Conservation (phyloP, 768 basidiomycete species). For the Vishniacozyma victoriae region DNA sequence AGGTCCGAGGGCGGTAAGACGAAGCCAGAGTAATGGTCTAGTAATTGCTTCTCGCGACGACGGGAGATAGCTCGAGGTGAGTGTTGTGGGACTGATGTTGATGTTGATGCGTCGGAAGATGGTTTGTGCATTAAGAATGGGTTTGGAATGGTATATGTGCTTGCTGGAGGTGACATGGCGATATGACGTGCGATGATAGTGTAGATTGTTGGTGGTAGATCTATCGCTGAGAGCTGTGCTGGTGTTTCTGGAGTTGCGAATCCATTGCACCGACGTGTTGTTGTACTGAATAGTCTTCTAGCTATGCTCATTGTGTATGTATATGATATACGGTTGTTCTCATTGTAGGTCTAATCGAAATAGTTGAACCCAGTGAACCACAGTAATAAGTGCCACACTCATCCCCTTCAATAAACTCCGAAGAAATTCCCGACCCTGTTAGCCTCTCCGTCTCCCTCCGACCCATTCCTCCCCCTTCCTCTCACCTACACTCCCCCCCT, state of each 20-base stretch:
- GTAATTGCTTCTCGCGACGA: slow-evolving; percentile 29
- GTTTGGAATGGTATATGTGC: slow-evolving; percentile 13
- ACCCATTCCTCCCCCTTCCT: slow-evolving; percentile 12
- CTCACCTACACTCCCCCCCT: slow-evolving; percentile 5
- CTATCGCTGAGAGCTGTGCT: slow-evolving; percentile 7
- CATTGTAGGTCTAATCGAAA: background rate
- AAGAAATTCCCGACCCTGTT: slow-evolving; percentile 9
- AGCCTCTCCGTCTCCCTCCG: slow-evolving; percentile 7
- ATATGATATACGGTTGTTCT: background rate
- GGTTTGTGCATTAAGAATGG: slow-evolving; percentile 19
- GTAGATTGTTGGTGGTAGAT: slow-evolving; percentile 23
- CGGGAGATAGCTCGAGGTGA: slow-evolving; percentile 20
- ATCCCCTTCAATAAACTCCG: slow-evolving; percentile 10
- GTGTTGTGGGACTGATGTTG: background rate
- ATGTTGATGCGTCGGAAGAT: background rate
- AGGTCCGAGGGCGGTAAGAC: slow-evolving; percentile 13
- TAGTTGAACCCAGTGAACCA: background rate
- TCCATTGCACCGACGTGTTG: slow-evolving; percentile 14
- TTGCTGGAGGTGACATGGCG: background rate
- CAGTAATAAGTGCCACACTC: slow-evolving; percentile 3
- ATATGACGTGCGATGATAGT: slow-evolving; percentile 13
- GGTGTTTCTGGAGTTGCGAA: slow-evolving; percentile 5
- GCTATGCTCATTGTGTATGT: background rate
- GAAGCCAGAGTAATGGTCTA: slow-evolving; percentile 11
- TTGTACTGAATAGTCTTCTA: background rate